Evolutionary conservation across 2,329 filamentous ascomycete species (phyloP).

Genomic region (Bertia moriformis): DNA sequence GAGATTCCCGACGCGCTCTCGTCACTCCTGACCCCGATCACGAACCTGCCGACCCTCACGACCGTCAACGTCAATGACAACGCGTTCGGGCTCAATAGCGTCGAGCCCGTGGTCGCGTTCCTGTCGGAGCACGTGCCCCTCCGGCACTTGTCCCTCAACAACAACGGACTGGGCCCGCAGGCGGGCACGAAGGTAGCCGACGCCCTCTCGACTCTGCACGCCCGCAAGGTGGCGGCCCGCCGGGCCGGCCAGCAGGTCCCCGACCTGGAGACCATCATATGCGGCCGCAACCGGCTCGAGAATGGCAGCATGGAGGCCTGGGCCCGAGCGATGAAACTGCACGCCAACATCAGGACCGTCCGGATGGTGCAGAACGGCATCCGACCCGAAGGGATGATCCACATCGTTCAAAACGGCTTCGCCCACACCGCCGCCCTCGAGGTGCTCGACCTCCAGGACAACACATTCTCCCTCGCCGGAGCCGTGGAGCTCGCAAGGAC

Average conservation of each 20-base stretch:
- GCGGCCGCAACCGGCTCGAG: constrained; percentile 59
- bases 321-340: constrained; percentile 51
- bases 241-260: constrained; percentile 38
- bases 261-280: constrained; percentile 56
- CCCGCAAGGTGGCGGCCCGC: constrained; percentile 44
- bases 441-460: constrained; percentile 59
- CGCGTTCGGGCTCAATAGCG: constrained; percentile 62
- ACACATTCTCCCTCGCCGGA: constrained; percentile 56
- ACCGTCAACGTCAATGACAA: constrained; percentile 64
- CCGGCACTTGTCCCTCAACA: constrained; percentile 59
- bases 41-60: constrained; percentile 49
- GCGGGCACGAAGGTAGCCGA: constrained; percentile 57
- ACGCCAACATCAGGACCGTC: constrained; percentile 46
- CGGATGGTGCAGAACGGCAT: constrained; percentile 71
- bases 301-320: constrained; percentile 61
- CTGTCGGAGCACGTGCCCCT: constrained; percentile 53
- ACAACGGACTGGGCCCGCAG: constrained; percentile 60
- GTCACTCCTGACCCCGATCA: constrained; percentile 47
- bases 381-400: constrained; percentile 52
- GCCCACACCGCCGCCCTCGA: constrained; percentile 38
- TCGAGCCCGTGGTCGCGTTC: constrained; percentile 58
- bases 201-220: constrained; percentile 47
- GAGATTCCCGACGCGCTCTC: constrained; percentile 58
- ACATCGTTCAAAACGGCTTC: constrained; percentile 46
- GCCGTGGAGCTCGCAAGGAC: constrained; percentile 45